These are phyloP conservation scores for Pichia scutulata DNA, from an alignment of 805 yeast genomes.

Conservation along the genomic window DNA sequence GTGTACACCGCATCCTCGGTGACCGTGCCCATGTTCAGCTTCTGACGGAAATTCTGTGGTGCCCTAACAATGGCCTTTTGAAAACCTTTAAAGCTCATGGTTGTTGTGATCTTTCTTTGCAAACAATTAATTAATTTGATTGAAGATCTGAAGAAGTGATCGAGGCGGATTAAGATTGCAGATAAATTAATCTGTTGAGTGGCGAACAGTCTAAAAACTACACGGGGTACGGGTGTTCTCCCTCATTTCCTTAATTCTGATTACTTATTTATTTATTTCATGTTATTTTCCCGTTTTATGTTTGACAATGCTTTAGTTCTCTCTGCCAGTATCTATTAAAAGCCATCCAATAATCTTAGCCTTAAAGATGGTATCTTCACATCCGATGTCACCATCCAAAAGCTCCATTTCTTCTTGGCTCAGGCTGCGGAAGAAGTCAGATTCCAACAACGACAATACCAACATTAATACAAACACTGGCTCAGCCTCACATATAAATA, in stretches of 20 bases:
- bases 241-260: too few species aligned
- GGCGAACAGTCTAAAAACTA: neutral
- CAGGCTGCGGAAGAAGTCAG: constrained; percentile 7
- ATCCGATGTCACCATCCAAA: constrained; percentile 8
- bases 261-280: too few species aligned
- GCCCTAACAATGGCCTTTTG: constrained; percentile 77
- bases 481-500: neutral
- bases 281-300: neutral
- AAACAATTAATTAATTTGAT: too few species aligned
- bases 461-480: neutral
- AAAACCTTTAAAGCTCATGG: constrained; percentile 84
- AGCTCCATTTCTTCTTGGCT: constrained; percentile 10
- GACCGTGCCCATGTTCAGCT: constrained; percentile 76
- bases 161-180: neutral
- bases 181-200: neutral
- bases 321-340: too few species aligned
- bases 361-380: neutral
- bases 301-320: neutral
- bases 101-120: neutral
- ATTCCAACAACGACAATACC: neutral
- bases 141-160: neutral
- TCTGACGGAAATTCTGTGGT: constrained; percentile 86
- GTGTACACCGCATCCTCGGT: constrained; percentile 83
- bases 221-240: neutral
- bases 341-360: neutral